These are phyloP conservation scores for Exutisphaerella laricina DNA, from an alignment of 2,329 filamentous ascomycete species.

Conservation along the genomic window DNA sequence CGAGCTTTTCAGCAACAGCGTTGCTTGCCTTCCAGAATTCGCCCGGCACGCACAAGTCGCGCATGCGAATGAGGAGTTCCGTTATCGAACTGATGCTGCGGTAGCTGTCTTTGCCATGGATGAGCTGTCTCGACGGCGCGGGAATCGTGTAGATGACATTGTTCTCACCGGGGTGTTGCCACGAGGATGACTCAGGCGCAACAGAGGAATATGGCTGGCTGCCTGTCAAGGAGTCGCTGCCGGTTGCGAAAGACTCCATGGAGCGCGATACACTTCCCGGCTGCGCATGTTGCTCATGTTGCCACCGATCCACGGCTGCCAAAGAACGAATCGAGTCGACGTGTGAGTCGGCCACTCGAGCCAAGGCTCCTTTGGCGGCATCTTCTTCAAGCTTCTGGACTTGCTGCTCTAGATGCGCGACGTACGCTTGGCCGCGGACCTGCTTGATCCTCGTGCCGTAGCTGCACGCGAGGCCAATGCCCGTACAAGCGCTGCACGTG, in stretches of 20 bases:
- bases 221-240: too few relatives aligned
- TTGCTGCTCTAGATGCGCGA: neutral
- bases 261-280: too few relatives aligned
- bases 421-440: conserved; percentile 1
- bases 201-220: too few relatives aligned
- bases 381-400: too few relatives aligned
- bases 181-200: too few relatives aligned
- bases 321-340: too few relatives aligned
- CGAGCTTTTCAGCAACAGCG: neutral
- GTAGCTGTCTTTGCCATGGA: neutral
- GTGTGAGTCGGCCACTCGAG: too few relatives aligned
- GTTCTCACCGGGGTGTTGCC: too few relatives aligned
- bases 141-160: neutral
- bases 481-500: neutral
- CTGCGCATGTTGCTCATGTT: too few relatives aligned
- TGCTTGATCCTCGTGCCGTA: conserved; percentile 2
- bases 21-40: neutral
- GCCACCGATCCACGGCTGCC: too few relatives aligned
- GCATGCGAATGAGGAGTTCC: neutral
- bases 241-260: too few relatives aligned
- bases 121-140: neutral
- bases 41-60: neutral
- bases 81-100: neutral
- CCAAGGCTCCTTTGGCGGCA: too few relatives aligned
- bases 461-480: neutral